A percentile compares a stretch with the other conserved stretches of the same genome.
These are phyloP conservation scores for Rehmannia glutinosa DNA, from an alignment of 257 asterid genomes.

Conservation along the genomic window DNA sequence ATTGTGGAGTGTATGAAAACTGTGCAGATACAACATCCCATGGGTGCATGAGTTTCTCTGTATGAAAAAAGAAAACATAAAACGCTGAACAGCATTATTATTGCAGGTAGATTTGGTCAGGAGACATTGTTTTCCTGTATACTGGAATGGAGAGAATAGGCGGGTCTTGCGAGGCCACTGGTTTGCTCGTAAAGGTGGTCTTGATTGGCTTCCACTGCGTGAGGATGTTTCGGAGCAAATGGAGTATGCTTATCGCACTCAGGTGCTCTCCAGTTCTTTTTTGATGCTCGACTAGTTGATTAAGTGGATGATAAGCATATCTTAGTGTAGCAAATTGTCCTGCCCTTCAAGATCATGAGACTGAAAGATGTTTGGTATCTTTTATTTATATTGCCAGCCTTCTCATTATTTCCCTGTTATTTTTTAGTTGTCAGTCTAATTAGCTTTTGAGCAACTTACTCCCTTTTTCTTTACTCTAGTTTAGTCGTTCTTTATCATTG, in stretches of 20 bases:
- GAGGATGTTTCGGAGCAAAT: conserved; percentile 96
- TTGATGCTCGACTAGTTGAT: conserved; percentile 13
- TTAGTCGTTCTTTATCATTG: background rate
- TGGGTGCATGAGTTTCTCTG: conserved; percentile 10
- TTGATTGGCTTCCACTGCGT: conserved; percentile 95
- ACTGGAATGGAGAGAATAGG: conserved; percentile 88
- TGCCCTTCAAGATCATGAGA: background rate
- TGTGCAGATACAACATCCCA: background rate
- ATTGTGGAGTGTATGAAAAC: background rate
- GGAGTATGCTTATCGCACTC: conserved; percentile 86
- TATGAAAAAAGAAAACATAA: conserved; percentile 9
- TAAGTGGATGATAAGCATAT: conserved; percentile 1
- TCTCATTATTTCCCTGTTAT: background rate
- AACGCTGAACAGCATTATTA: background rate
- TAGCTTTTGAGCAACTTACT: conserved; percentile 5
- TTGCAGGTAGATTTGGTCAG: conserved; percentile 84
- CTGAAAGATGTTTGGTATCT: too few relatives aligned
- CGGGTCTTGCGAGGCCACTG: conserved; percentile 97
- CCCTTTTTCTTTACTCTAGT: background rate
- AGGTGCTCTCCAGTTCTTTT: conserved; percentile 30
- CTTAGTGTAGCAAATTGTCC: background rate
- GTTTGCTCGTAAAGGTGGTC: conserved; percentile 95
- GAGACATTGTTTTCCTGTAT: conserved; percentile 96
- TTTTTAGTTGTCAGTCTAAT: background rate
- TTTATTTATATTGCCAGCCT: background rate